Evolutionary conservation across 1,284 basidiomycete species (phyloP).

Genomic region (Trichosporon ovoides): DNA sequence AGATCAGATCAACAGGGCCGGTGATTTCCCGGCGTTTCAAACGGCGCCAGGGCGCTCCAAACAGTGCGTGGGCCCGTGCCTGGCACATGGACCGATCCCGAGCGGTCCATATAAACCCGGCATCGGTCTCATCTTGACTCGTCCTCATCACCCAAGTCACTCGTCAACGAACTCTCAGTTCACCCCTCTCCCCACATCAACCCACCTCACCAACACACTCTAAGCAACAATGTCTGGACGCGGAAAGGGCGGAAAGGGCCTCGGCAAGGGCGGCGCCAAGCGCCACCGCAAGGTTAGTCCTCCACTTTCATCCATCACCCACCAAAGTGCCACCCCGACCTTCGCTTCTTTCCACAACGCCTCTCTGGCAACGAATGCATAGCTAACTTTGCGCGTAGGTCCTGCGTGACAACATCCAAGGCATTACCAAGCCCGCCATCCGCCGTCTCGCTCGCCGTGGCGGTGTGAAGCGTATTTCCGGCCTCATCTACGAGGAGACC

Average conservation of each 20-base stretch:
- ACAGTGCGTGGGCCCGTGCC: background rate
- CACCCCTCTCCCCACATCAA: slow-evolving; percentile 9
- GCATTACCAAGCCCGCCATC: slow-evolving; percentile 85
- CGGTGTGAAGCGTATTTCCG: slow-evolving; percentile 91
- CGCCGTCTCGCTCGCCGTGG: slow-evolving; percentile 90
- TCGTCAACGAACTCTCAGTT: background rate
- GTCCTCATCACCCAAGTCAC: background rate
- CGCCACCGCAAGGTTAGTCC: slow-evolving; percentile 63
- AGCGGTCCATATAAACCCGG: background rate
- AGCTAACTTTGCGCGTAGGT: slow-evolving; percentile 36
- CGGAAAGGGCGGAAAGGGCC: slow-evolving; percentile 72
- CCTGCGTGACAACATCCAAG: slow-evolving; percentile 75
- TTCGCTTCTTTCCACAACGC: background rate
- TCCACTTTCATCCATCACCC: background rate
- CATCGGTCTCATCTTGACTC: background rate
- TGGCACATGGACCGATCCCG: too few species aligned
- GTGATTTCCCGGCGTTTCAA: too few species aligned
- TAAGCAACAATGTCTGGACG: slow-evolving; percentile 63
- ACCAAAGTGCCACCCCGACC: background rate
- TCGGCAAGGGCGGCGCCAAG: slow-evolving; percentile 83
- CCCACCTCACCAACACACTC: slow-evolving; percentile 42
- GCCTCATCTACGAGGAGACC: slow-evolving; percentile 89
- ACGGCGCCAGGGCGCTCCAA: background rate
- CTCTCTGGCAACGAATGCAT: background rate
- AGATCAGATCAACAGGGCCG: too few species aligned